Evolutionary conservation across 345 rosid species (phyloP).

Genomic region (Triadica sebifera): DNA sequence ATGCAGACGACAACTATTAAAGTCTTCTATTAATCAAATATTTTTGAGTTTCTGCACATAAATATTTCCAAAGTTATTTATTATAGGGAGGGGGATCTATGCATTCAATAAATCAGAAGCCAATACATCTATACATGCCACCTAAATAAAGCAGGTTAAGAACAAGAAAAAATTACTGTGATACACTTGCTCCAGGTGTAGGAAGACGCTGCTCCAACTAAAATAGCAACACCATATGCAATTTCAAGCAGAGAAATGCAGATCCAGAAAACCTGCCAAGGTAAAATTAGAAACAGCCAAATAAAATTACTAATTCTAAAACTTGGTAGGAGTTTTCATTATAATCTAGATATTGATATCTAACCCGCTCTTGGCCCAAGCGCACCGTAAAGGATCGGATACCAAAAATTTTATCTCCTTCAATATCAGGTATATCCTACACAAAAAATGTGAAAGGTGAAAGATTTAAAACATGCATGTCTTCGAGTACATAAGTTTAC

Average conservation of each 20-base stretch:
- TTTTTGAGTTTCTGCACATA: background rate
- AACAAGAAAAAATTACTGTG: slow-evolving; percentile 48
- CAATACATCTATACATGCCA: background rate
- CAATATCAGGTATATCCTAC: slow-evolving; percentile 96
- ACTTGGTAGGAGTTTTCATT: background rate
- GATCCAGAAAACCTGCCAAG: slow-evolving; percentile 80
- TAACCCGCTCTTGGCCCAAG: slow-evolving; percentile 74
- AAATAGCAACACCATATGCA: slow-evolving; percentile 73
- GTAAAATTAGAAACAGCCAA: background rate
- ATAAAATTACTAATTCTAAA: background rate
- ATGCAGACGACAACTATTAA: background rate
- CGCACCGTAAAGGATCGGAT: slow-evolving; percentile 78
- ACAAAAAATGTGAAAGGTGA: slow-evolving; percentile 14
- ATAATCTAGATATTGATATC: slow-evolving; percentile 6
- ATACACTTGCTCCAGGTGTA: slow-evolving; percentile 73
- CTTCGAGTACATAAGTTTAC: background rate
- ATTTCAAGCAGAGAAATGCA: slow-evolving; percentile 80
- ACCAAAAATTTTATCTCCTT: slow-evolving; percentile 87
- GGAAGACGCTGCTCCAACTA: slow-evolving; percentile 74
- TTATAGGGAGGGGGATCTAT: background rate
- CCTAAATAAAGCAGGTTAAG: background rate
- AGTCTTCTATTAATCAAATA: background rate
- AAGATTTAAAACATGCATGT: background rate
- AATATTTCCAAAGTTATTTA: background rate
- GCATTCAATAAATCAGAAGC: background rate